Percentiles rank a stretch among this genome's conserved stretches.
These are phyloP conservation scores for Talaromyces albobiverticillius DNA, from an alignment of 2,329 filamentous ascomycete genomes.

Conservation along the genomic window DNA sequence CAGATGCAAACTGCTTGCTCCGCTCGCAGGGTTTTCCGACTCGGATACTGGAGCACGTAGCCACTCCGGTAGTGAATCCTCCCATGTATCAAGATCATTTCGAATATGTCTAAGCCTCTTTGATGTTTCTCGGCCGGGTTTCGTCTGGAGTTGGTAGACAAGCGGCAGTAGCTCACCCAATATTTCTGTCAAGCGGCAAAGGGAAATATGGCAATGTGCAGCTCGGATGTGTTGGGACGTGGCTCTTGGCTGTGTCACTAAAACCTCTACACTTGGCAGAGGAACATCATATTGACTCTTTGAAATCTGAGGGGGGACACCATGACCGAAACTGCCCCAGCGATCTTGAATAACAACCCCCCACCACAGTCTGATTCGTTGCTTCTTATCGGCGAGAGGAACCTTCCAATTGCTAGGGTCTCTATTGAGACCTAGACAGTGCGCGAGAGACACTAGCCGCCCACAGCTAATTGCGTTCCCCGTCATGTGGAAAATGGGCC, in stretches of 20 bases:
- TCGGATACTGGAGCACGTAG: slow-evolving; percentile 33
- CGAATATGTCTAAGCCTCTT: slow-evolving; percentile 46
- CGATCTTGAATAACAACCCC: slow-evolving; percentile 56
- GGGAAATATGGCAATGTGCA: slow-evolving; percentile 51
- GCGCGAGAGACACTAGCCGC: slow-evolving; percentile 53
- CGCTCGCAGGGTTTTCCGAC: slow-evolving; percentile 34
- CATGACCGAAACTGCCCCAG: slow-evolving; percentile 57
- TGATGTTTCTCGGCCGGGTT: slow-evolving; percentile 41
- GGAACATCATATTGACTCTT: slow-evolving; percentile 57
- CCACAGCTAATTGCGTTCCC: slow-evolving; percentile 57
- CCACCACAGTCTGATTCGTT: slow-evolving; percentile 56
- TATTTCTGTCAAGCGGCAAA: slow-evolving; percentile 51
- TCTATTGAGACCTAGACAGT: slow-evolving; percentile 56
- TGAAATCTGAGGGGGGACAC: slow-evolving; percentile 53
- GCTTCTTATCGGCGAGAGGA: slow-evolving; percentile 49
- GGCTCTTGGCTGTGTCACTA: slow-evolving; percentile 34
- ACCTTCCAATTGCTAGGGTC: slow-evolving; percentile 55
- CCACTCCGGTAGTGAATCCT: slow-evolving; percentile 45
- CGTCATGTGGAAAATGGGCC: slow-evolving; percentile 59
- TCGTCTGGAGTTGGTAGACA: slow-evolving; percentile 45
- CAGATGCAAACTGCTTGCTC: slow-evolving; percentile 44
- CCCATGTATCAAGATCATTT: slow-evolving; percentile 45
- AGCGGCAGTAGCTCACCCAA: slow-evolving; percentile 45
- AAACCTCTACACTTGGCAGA: slow-evolving; percentile 45
- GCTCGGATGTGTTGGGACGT: slow-evolving; percentile 44